Conservation (phyloP, 192 early-diverging fungal genomes). For the Coemansia sp. region DNA sequence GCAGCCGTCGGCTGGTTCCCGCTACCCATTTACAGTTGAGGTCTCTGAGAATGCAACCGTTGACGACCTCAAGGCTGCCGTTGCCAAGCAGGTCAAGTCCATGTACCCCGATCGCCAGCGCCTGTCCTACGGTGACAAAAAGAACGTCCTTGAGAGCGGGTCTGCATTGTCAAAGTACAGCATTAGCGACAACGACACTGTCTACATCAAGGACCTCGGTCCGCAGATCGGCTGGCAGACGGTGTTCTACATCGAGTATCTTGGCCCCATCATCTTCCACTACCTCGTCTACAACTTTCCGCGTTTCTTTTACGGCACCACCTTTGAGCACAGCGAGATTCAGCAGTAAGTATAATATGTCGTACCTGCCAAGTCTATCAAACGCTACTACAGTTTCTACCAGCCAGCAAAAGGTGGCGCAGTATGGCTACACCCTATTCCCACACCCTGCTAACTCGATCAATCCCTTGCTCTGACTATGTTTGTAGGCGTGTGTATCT, state of each 20-base stretch:
- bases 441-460: too few relatives aligned
- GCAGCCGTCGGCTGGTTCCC: conserved; percentile 13
- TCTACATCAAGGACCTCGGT: conserved; percentile 72
- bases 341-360: conserved; percentile 56
- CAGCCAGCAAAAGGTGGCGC: not conserved
- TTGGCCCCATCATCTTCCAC: conserved; percentile 86
- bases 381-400: not conserved
- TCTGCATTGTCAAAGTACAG: conserved; percentile 59
- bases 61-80: conserved; percentile 65
- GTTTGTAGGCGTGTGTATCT: conserved; percentile 60
- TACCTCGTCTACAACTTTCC: conserved; percentile 79
- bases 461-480: not conserved
- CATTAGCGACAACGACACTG: conserved; percentile 61
- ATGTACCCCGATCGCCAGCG: conserved; percentile 77
- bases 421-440: too few relatives aligned
- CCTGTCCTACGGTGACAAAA: conserved; percentile 66
- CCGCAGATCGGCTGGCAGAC: conserved; percentile 93
- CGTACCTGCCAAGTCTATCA: not conserved
- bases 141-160: conserved; percentile 54
- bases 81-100: conserved; percentile 56
- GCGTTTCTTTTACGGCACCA: conserved; percentile 63
- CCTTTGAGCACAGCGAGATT: conserved; percentile 67
- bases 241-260: conserved; percentile 92
- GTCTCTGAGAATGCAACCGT: conserved; percentile 60
- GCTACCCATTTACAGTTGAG: conserved; percentile 57